Evolutionary conservation across 2,329 filamentous ascomycete genomes (phyloP).

Genomic region (Metarhizium rileyi): DNA sequence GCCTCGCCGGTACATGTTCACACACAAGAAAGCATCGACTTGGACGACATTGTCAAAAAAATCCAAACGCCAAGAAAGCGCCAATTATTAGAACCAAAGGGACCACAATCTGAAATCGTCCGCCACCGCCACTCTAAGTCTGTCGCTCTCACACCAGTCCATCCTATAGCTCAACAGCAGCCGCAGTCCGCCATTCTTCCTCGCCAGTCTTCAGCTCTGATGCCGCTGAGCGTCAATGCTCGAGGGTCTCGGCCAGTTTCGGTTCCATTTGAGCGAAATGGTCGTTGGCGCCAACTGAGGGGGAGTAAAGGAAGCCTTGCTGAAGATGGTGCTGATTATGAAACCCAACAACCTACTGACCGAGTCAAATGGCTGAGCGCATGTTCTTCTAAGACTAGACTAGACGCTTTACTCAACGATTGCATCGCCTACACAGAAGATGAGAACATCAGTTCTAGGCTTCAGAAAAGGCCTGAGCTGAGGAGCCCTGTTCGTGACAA

Average conservation of each 20-base stretch:
- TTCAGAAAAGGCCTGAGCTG: neutral
- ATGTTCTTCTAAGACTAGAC: slow-evolving; percentile 16
- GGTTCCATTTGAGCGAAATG: slow-evolving; percentile 12
- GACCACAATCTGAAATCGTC: slow-evolving; percentile 4
- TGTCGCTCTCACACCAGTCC: slow-evolving; percentile 1
- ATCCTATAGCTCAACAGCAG: neutral
- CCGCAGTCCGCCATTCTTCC: slow-evolving; percentile 1
- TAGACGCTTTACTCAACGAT: slow-evolving; percentile 25
- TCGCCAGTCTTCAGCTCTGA: slow-evolving; percentile 22
- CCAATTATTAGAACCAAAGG: slow-evolving; percentile 14
- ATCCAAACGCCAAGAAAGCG: slow-evolving; percentile 28
- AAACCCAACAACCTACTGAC: neutral
- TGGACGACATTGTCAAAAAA: slow-evolving; percentile 27
- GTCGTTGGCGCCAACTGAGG: neutral
- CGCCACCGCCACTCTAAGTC: neutral
- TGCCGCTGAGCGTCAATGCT: slow-evolving; percentile 27
- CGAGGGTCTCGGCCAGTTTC: slow-evolving; percentile 14
- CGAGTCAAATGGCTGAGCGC: slow-evolving; percentile 5
- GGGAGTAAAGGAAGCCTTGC: slow-evolving; percentile 21
- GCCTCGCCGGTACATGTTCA: slow-evolving; percentile 16
- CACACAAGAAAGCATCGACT: slow-evolving; percentile 49
- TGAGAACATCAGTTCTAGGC: neutral
- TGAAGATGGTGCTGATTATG: slow-evolving; percentile 34
- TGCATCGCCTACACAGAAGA: neutral
- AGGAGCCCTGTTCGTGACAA: neutral